These are phyloP conservation scores for Penicillium coffeae DNA, from an alignment of 495 filamentous ascomycete species.

Conservation along the genomic window DNA sequence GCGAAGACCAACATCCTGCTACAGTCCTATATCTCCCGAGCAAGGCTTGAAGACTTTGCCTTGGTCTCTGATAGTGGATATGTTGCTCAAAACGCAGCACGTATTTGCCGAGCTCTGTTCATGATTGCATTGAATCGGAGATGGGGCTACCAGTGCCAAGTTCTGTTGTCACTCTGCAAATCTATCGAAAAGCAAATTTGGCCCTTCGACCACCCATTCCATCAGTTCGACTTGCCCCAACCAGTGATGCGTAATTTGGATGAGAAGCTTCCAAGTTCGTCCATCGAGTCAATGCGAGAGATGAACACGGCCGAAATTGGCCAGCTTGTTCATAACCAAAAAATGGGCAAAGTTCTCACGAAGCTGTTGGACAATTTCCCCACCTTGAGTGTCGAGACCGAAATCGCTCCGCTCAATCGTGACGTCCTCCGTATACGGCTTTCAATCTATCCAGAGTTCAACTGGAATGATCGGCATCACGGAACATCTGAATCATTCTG, in stretches of 20 bases:
- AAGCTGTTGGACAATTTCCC: constrained; percentile 89
- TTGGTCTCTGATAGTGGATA: constrained; percentile 88
- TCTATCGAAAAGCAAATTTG: constrained; percentile 94
- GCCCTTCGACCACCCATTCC: constrained; percentile 90
- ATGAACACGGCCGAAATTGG: constrained; percentile 94
- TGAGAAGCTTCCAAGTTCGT: constrained; percentile 61
- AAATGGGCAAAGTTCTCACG: constrained; percentile 75
- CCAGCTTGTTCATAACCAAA: constrained; percentile 81
- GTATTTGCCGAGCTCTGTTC: constrained; percentile 92
- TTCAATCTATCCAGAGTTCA: constrained; percentile 81
- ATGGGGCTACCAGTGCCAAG: constrained; percentile 92
- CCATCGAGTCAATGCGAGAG: constrained; percentile 78
- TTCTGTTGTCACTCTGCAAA: constrained; percentile 85
- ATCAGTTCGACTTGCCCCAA: constrained; percentile 88
- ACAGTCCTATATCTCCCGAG: constrained; percentile 91
- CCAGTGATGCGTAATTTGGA: constrained; percentile 81
- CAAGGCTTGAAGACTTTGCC: constrained; percentile 85
- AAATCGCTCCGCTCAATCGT: constrained; percentile 93
- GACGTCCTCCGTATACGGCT: constrained; percentile 89
- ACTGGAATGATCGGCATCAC: constrained; percentile 94
- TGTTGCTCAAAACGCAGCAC: constrained; percentile 89
- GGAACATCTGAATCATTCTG: constrained; percentile 94
- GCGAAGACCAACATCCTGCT: constrained; percentile 94
- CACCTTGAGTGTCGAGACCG: constrained; percentile 80
- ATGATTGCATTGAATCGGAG: constrained; percentile 93